phyloP scores from a whole-genome alignment of 2,329 filamentous ascomycete species.

The Aureobasidium sp. region DNA sequence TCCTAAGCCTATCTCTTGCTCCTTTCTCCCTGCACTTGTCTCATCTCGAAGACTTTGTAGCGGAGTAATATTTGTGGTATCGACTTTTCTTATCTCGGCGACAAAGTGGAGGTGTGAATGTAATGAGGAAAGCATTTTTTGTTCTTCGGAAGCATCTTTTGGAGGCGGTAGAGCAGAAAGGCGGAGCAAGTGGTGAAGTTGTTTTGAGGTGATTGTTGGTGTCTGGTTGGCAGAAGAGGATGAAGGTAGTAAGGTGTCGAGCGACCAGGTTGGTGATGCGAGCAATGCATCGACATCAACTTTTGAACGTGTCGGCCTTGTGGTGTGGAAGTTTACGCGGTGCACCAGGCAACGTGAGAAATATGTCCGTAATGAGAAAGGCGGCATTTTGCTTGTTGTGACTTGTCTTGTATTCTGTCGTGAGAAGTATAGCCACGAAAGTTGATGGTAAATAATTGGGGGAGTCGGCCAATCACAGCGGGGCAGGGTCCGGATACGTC shows the following conservation, averaged over 20 bases:
- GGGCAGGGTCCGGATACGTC: constrained; percentile 11
- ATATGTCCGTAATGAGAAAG: neutral
- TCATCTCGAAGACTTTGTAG: constrained; percentile 77
- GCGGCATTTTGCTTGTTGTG: neutral
- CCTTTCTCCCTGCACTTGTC: constrained; percentile 49
- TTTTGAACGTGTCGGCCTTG: neutral
- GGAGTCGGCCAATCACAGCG: constrained; percentile 6
- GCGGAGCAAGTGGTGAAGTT: constrained; percentile 77
- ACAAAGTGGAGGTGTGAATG: constrained; percentile 85
- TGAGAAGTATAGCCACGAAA: neutral
- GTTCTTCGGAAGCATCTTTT: constrained; percentile 54
- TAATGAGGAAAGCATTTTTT: constrained; percentile 65
- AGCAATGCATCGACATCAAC: constrained; percentile 42
- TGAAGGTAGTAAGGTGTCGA: constrained; percentile 19
- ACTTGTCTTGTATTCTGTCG: neutral
- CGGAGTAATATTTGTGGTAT: constrained; percentile 66
- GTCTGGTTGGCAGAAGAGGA: constrained; percentile 21
- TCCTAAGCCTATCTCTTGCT: constrained; percentile 54
- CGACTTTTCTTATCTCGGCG: constrained; percentile 71
- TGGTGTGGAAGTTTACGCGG: neutral
- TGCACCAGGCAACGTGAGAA: neutral
- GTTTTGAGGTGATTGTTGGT: constrained; percentile 52
- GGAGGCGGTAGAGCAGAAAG: constrained; percentile 82
- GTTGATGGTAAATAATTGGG: neutral
- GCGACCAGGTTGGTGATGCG: constrained; percentile 73